Evolutionary conservation across 768 basidiomycete genomes (phyloP), one percentile per base, ranked within the genome.

Genomic region (Hygrocybe coccinea): DNA sequence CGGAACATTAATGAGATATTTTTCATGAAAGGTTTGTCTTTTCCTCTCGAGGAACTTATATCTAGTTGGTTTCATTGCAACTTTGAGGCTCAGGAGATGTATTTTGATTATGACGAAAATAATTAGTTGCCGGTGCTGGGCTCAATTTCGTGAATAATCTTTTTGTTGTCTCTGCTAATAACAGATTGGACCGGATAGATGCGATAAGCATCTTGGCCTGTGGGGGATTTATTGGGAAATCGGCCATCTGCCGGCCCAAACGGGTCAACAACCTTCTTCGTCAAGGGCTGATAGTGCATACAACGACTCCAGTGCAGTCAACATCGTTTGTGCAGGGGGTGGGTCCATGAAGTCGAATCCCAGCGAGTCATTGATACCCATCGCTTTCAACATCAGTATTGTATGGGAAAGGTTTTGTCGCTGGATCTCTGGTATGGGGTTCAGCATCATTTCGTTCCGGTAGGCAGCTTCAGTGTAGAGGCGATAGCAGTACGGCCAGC

Each of bases 311-410:
- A 99, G 73, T 1, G 97, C 97, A 1, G 97, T 95, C 60, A 99
- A 78, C 89, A 98, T 91, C 9, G 95, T 97, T 64, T 87, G 92
- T 3, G 94, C 89, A 0, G 95, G 97, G 22, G 97, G 97, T 1
- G 95, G 94, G 70, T 98, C 97, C 97, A 99, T 98, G 67, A 98
- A 99, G 69, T 97, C 95, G 72, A 98, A 98, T 72, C 91, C 92
- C 55, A 98, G 84, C 3, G 98, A 74, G 67, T 99, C 97, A 64
- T 98, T 98, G 75, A 98, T 84, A 34, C 95, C 97, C 97, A 99
- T 98, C 2, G 97, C 97, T 69, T 98, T 98, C 54, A 98, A 78
- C 74, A 95, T 90, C 14, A 98, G 72, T 66, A 99, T 97, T 0
- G 95, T 98, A 55, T 84, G 79, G 4, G 95, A 83, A 58, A 99